Conservation (phyloP, 2,329 filamentous ascomycete genomes). For the Davidsoniella neocaledoniae region DNA sequence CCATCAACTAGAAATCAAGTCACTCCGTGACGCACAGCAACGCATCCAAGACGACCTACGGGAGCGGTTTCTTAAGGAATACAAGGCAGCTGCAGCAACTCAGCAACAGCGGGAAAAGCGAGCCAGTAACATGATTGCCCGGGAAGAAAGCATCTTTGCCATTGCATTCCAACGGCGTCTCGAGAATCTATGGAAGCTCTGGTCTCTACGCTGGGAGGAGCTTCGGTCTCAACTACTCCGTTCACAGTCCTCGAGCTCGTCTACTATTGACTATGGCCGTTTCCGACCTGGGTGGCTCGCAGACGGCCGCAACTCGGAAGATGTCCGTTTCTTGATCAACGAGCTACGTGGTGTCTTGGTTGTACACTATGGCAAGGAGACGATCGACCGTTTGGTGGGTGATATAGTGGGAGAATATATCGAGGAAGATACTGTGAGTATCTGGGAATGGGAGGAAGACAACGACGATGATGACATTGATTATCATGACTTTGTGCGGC, state of each 20-base stretch:
- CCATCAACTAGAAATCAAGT: slow-evolving; percentile 9
- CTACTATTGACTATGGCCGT: background rate
- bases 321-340: background rate
- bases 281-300: slow-evolving; percentile 10
- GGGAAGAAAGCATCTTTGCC: slow-evolving; percentile 10
- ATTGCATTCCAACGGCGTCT: slow-evolving; percentile 6
- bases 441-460: slow-evolving; percentile 10
- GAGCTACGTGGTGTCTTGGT: slow-evolving; percentile 5
- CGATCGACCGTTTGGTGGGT: slow-evolving; percentile 2
- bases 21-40: slow-evolving; percentile 10
- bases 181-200: slow-evolving; percentile 9
- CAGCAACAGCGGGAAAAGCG: slow-evolving; percentile 9
- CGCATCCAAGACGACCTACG: slow-evolving; percentile 10
- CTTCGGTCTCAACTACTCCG: slow-evolving; percentile 1
- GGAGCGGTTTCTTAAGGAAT: slow-evolving; percentile 8
- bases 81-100: slow-evolving; percentile 1
- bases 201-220: slow-evolving; percentile 11
- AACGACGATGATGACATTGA: slow-evolving; percentile 11
- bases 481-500: slow-evolving; percentile 13
- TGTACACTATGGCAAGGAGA: slow-evolving; percentile 10
- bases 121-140: slow-evolving; percentile 6
- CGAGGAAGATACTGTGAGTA: slow-evolving; percentile 6
- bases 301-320: background rate
- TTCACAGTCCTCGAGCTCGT: background rate
- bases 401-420: background rate